Percentiles rank a stretch among this genome's conserved stretches.
phyloP scores from a whole-genome alignment of 2,329 filamentous ascomycete genomes.

The Sclerotinia spermophila region DNA sequence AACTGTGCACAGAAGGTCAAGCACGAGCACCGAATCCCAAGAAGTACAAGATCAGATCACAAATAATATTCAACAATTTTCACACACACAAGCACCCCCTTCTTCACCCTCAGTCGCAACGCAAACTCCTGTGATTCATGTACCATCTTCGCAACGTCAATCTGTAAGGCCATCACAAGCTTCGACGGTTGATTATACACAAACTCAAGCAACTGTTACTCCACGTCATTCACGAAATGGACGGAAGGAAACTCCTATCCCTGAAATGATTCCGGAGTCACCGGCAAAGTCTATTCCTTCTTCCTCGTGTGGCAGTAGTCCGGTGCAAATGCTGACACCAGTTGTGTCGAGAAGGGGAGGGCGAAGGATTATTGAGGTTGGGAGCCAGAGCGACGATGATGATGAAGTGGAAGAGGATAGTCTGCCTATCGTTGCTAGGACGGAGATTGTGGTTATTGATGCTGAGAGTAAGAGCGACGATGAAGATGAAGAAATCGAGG shows the following conservation, averaged over 20 bases:
- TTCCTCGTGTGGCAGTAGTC: background rate
- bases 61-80: slow-evolving; percentile 32
- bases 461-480: background rate
- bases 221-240: background rate
- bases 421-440: background rate
- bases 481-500: background rate
- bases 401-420: background rate
- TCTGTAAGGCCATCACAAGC: slow-evolving; percentile 31
- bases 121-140: background rate
- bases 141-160: slow-evolving; percentile 1
- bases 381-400: background rate
- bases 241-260: slow-evolving; percentile 11
- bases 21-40: slow-evolving; percentile 32
- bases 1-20: background rate
- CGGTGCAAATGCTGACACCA: background rate
- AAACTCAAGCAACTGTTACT: slow-evolving; percentile 16
- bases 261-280: slow-evolving; percentile 32
- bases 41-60: slow-evolving; percentile 33
- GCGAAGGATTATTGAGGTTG: background rate
- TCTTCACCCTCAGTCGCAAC: background rate
- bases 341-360: background rate
- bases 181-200: slow-evolving; percentile 35
- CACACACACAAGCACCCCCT: slow-evolving; percentile 19
- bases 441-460: background rate
- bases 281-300: slow-evolving; percentile 25